Percentiles rank a stretch among this genome's conserved stretches.
Conservation (phyloP, 2,329 filamentous ascomycete species). For the Curvularia sp. region DNA sequence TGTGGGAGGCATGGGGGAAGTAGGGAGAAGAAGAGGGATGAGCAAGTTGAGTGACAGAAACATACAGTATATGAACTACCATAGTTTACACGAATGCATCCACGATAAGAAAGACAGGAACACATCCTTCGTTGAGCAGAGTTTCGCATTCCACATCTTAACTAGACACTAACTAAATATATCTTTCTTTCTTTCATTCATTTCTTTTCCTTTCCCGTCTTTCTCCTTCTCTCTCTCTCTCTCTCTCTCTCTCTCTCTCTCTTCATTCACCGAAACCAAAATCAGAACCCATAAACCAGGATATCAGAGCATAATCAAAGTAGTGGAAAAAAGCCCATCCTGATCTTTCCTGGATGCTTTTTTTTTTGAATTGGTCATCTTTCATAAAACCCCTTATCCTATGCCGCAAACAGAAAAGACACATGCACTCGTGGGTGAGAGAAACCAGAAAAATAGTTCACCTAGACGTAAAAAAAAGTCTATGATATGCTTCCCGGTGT, state of each 20-base stretch:
- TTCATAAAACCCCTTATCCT: constrained; percentile 7
- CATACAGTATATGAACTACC: too few relatives aligned
- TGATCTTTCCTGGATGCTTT: constrained; percentile 25
- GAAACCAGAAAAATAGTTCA: neutral
- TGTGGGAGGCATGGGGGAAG: constrained; percentile 6
- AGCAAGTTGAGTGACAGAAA: too few relatives aligned
- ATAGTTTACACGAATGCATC: too few relatives aligned
- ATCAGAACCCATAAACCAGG: neutral
- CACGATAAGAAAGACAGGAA: too few relatives aligned
- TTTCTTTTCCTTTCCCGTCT: neutral
- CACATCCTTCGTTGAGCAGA: too few relatives aligned
- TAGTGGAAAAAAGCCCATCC: constrained; percentile 17
- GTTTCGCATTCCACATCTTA: neutral
- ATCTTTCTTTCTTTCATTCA: neutral
- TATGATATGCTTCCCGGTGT: constrained; percentile 7
- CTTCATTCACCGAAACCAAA: constrained; percentile 1
- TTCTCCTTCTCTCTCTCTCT: neutral
- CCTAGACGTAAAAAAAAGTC: too few relatives aligned
- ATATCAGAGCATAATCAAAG: neutral
- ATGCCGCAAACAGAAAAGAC: constrained; percentile 21
- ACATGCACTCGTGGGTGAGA: constrained; percentile 9
- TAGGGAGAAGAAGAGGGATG: too few relatives aligned
- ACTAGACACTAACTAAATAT: neutral
- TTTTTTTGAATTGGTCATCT: constrained; percentile 3
- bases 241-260: neutral